Base-by-base conservation (phyloP, 352 stramenopile species). In the Pythium pyrilobum region DNA sequence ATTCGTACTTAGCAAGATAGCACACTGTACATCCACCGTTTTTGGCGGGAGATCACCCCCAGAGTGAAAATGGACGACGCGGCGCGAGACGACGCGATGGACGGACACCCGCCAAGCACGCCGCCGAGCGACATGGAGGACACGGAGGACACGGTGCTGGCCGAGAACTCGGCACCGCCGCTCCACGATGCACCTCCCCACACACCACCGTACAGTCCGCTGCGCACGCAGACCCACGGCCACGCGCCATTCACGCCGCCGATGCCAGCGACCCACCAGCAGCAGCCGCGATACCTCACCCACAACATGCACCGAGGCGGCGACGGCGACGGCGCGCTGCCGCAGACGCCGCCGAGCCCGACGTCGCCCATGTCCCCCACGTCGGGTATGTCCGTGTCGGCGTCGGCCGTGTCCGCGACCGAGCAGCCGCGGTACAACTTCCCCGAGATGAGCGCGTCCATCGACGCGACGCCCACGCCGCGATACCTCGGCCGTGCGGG, bases 401-500 rank as follows among this genome's bases (percentile, higher is more conserved):
- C 74, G 34, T 92, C 81, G 11, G 78, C 81, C 10, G 77, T 94
- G 24, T 94, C 83, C 0, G 83, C 83, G 25, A 94, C 83, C 1
- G 77, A 88, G 48, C 75, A 85, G 42, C 75, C 74, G 31, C 77
- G 78, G 37, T 87, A 81, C 56, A 61, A 66, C 25, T 92, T 89
- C 39, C 71, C 79, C 1, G 83, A 94, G 60, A 89, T 83, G 72
- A 91, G 79, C 37, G 80, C 83, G 10, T 94, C 83, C 4, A 76
- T 92, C 44, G 79, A 92, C 29, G 80, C 79, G 0, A 92, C 83
- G 5, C 81, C 81, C 3, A 78, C 69, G 41, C 77, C 83, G 21
- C 77, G 81, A n/a, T 94, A 94, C 49, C 71, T 92, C 18, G 77
- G 77, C 6, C 81, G 74, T 32, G 77, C 69, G 32, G 67, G 67